Conservation (phyloP, 2,329 filamentous ascomycete genomes). For the Aureobasidium namibiae region DNA sequence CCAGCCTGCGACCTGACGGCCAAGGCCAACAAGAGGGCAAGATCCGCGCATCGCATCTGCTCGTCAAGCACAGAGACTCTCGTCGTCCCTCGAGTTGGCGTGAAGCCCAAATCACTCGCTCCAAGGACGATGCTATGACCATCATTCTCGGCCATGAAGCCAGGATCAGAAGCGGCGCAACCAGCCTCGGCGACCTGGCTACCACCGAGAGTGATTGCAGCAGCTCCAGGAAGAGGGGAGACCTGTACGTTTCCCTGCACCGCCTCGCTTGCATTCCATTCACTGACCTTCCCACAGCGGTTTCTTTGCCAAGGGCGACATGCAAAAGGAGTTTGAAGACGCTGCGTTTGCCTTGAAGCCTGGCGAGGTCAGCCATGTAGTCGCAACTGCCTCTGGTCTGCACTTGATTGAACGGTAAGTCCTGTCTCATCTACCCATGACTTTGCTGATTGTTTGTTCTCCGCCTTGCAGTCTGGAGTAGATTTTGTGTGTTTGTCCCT, state of each 20-base stretch:
- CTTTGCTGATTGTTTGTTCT: not conserved
- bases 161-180: slow-evolving; percentile 63
- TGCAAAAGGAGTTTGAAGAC: slow-evolving; percentile 98
- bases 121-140: slow-evolving; percentile 74
- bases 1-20: slow-evolving; percentile 30
- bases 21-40: slow-evolving; percentile 54
- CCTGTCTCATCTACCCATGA: not conserved
- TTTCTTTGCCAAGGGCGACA: slow-evolving; percentile 88
- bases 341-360: slow-evolving; percentile 84
- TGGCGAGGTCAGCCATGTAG: slow-evolving; percentile 76
- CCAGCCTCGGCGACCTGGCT: slow-evolving; percentile 72
- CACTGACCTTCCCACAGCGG: slow-evolving; percentile 43
- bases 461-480: slow-evolving; percentile 15
- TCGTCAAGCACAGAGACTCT: slow-evolving; percentile 88
- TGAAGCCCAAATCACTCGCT: slow-evolving; percentile 78
- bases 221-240: slow-evolving; percentile 86
- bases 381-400: slow-evolving; percentile 87
- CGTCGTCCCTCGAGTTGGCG: slow-evolving; percentile 88
- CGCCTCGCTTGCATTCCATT: not conserved
- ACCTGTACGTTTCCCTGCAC: slow-evolving; percentile 51
- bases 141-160: slow-evolving; percentile 70
- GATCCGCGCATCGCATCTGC: slow-evolving; percentile 85
- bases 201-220: slow-evolving; percentile 89
- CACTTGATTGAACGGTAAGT: slow-evolving; percentile 89
- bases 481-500: not conserved